These are phyloP conservation scores for Laburnicola sp. DNA, from an alignment of 2,329 filamentous ascomycete genomes.

Conservation along the genomic window DNA sequence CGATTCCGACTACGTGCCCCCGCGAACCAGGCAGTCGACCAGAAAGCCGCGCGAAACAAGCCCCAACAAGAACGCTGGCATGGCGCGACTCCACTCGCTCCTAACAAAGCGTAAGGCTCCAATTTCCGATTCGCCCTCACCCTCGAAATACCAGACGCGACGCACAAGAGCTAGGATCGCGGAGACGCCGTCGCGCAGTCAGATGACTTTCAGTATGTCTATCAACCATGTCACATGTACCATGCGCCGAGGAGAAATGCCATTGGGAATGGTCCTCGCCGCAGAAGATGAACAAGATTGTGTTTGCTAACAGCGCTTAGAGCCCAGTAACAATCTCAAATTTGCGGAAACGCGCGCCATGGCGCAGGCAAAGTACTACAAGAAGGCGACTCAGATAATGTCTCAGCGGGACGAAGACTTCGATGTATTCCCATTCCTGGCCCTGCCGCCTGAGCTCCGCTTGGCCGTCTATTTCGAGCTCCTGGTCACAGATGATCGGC, in stretches of 20 bases:
- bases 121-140: not conserved
- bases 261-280: no score
- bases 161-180: not conserved
- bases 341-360: constrained; percentile 3
- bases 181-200: not conserved
- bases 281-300: no score
- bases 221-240: no score
- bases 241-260: no score
- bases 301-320: not conserved
- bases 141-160: not conserved
- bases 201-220: no score
- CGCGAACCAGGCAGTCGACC: no score
- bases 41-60: not conserved
- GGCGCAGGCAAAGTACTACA: constrained; percentile 5
- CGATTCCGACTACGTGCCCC: no score
- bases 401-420: not conserved
- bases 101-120: constrained; percentile 1
- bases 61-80: not conserved
- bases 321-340: not conserved
- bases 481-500: constrained; percentile 16
- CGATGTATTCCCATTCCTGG: constrained; percentile 16
- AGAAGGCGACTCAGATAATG: not conserved
- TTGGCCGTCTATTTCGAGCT: constrained; percentile 17
- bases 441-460: constrained; percentile 18
- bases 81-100: constrained; percentile 9